Evolutionary conservation across 2,329 filamentous ascomycete species (phyloP).

Genomic region (Cercospora zeina): DNA sequence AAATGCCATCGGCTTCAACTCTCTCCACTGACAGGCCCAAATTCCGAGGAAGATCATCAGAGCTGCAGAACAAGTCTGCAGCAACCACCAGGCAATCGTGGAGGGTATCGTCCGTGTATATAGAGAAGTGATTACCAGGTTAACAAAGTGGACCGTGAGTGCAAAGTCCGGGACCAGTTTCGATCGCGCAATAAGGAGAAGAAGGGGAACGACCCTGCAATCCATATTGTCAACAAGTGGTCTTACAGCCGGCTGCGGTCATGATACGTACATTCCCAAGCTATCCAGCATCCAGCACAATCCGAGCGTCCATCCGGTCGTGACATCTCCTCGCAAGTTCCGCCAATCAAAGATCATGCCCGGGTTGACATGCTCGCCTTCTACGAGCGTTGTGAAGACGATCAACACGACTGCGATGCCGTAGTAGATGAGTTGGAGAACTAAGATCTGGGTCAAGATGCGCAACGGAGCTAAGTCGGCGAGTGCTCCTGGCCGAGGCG

Average conservation of each 20-base stretch:
- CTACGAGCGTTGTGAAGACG: conserved; percentile 66
- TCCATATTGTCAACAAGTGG: conserved; percentile 6
- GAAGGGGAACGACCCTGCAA: conserved; percentile 74
- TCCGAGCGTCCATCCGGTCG: conserved; percentile 68
- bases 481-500: conserved; percentile 65
- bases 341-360: conserved; percentile 65
- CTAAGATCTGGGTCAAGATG: conserved; percentile 65
- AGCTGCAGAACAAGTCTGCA: conserved; percentile 61
- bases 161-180: conserved; percentile 96
- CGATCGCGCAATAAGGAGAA: conserved; percentile 79
- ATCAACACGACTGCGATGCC: conserved; percentile 61
- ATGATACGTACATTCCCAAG: conserved; percentile 59
- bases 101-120: conserved; percentile 76
- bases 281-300: conserved; percentile 68
- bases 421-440: conserved; percentile 68
- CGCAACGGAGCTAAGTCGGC: conserved; percentile 66
- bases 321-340: conserved; percentile 65
- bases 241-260: no score
- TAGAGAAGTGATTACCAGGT: conserved; percentile 73
- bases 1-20: conserved; percentile 85
- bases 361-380: conserved; percentile 59
- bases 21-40: conserved; percentile 88
- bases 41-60: conserved; percentile 73
- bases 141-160: conserved; percentile 80
- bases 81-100: conserved; percentile 82